A percentile compares a stretch with the other conserved stretches of the same genome.
phyloP scores from a whole-genome alignment of 257 asterid genomes.

The Salvia rosmarinus region DNA sequence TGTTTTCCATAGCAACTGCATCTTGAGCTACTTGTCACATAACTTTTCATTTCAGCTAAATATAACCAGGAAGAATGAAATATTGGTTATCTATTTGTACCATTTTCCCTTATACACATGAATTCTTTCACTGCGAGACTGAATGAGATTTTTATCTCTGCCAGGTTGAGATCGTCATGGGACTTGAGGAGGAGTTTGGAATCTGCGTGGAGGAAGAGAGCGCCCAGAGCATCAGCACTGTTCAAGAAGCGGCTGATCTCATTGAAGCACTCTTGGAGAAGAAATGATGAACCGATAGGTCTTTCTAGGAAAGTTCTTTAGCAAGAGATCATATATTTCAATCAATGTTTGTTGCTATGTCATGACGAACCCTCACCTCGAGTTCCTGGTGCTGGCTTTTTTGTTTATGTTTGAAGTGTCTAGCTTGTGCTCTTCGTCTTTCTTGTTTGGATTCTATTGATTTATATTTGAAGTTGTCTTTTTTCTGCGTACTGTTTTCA shows the following conservation, averaged over 20 bases:
- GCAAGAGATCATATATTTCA: conserved; percentile 24
- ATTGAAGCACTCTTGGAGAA: conserved; percentile 69
- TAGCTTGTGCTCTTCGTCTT: conserved; percentile 23
- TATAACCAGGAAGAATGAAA: background rate
- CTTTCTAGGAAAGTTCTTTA: conserved; percentile 37
- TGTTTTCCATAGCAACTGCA: too few relatives aligned
- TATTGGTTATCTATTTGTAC: background rate
- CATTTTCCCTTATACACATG: too few relatives aligned
- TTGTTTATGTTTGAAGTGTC: conserved; percentile 30
- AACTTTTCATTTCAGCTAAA: background rate
- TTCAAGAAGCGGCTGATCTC: conserved; percentile 92
- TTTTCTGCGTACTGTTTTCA: background rate
- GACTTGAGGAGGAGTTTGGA: conserved; percentile 93
- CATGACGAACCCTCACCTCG: conserved; percentile 26
- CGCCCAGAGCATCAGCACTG: conserved; percentile 82
- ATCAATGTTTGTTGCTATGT: conserved; percentile 13
- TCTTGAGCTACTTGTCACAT: background rate
- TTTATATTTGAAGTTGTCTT: conserved; percentile 19
- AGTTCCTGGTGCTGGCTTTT: conserved; percentile 29
- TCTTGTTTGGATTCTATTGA: conserved; percentile 30
- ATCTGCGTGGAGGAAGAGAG: conserved; percentile 91
- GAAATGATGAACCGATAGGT: conserved; percentile 39
- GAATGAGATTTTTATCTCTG: background rate
- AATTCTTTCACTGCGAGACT: background rate
- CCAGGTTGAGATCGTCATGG: conserved; percentile 96